These are phyloP conservation scores for Phytophthora tentaculata DNA, from an alignment of 352 stramenopile genomes.

Conservation along the genomic window DNA sequence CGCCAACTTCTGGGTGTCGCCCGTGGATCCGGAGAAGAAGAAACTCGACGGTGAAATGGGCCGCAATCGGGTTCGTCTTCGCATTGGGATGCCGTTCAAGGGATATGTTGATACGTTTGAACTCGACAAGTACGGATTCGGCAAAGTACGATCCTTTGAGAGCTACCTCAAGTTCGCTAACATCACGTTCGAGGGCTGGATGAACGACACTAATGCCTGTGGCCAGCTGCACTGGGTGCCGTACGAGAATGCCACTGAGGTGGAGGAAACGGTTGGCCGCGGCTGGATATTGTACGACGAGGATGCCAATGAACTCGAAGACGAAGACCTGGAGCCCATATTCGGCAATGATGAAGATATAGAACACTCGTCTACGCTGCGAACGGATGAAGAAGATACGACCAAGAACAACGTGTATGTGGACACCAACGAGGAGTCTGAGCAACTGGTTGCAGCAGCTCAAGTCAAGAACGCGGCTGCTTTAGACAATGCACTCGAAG, in stretches of 20 bases:
- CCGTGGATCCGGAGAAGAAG: constrained; percentile 47
- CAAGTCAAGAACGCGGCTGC: constrained; percentile 9
- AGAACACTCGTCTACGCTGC: not conserved
- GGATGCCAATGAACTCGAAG: constrained; percentile 10
- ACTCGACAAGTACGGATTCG: constrained; percentile 57
- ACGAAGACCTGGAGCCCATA: constrained; percentile 1
- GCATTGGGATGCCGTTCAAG: constrained; percentile 57
- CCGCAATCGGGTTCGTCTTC: constrained; percentile 55
- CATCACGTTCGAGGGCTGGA: constrained; percentile 46
- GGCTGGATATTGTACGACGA: constrained; percentile 54
- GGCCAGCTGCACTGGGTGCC: constrained; percentile 70
- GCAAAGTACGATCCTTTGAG: constrained; percentile 53
- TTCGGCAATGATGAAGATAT: not conserved
- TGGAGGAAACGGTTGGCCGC: constrained; percentile 53
- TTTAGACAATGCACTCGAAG: not conserved
- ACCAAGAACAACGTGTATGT: constrained; percentile 3
- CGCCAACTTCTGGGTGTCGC: constrained; percentile 51
- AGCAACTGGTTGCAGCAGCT: not conserved
- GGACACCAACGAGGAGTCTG: not conserved
- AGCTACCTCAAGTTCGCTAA: constrained; percentile 67
- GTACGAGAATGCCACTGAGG: constrained; percentile 49
- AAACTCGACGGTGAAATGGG: constrained; percentile 47
- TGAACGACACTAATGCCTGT: constrained; percentile 64
- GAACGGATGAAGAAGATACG: too few relatives aligned
- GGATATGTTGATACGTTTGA: constrained; percentile 56